Evolutionary conservation across 2,329 filamentous ascomycete species (phyloP), one percentile per base, ranked within the genome.

Genomic region (Fusarium subglutinans): DNA sequence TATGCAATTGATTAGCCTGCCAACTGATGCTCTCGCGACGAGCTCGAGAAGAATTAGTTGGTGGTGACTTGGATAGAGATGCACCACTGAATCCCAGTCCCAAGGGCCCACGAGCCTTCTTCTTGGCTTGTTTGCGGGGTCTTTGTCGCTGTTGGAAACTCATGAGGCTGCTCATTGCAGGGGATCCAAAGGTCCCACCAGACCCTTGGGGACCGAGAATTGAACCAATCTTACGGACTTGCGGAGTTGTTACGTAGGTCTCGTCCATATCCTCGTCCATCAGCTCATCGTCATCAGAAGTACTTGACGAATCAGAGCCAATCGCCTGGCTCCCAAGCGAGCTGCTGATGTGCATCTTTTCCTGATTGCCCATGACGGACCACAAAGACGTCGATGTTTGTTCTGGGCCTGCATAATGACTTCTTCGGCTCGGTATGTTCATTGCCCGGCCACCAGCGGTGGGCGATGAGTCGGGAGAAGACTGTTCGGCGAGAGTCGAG

Each of bases 381-480:
- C 94, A 95, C 30, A 92, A 84, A 12, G 90, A 91, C 22, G 90
- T 92, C 24, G 92, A 92, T 8, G 92, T 92, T 73, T 95, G 93
- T 43, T 90, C 86, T 20, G 85, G 82, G 17, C 84, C 85, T 26
- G 82, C 83, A 75, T 86, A 88, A 33, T 89, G 86, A 38, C 85
- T 84, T 66, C 86, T 83, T 56, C 88, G 85, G 47, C 84, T 84
- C 13, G 90, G 90, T 55, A 92, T 92, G 77, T 88, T 90, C 86
- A 91, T 89, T 33, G 87, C 90, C 72, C 86, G 83, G 43, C 93
- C 90, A 59, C 91, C 91, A 62, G 96, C 92, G 18, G 92, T 95
- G 2, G 96, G 96, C 2, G 95, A 98, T 0, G 94, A 96, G 81
- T 97, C 95, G 8, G 95, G 95, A 10, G 94, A 96, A 2, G 94